phyloP scores from a whole-genome alignment of 306 rosid species.

The Cucurbita moschata region DNA sequence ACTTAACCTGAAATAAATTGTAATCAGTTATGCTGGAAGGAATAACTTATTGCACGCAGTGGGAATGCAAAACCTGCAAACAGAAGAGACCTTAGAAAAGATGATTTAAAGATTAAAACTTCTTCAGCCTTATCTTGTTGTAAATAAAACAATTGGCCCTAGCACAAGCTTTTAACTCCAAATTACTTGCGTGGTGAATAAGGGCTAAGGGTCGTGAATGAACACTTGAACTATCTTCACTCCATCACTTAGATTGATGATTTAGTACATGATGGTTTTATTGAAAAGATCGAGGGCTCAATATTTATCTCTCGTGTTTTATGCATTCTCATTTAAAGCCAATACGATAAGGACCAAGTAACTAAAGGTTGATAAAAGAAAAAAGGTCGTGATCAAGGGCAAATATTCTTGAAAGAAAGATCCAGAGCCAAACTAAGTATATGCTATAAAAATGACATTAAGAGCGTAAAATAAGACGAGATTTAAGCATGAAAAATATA shows the following conservation, averaged over 20 bases:
- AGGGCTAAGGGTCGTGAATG: background rate
- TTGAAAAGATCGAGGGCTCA: background rate
- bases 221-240: background rate
- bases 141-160: background rate
- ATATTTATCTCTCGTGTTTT: background rate
- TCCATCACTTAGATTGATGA: background rate
- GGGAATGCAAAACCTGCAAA: background rate
- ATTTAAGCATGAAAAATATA: background rate
- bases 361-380: background rate
- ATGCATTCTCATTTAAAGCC: background rate
- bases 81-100: background rate
- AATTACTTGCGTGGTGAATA: background rate
- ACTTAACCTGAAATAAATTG: conserved; percentile 34
- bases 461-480: background rate
- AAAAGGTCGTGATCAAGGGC: background rate
- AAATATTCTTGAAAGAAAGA: background rate
- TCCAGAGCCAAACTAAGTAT: background rate
- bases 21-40: background rate
- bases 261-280: background rate
- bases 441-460: background rate
- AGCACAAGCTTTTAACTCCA: background rate
- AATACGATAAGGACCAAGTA: background rate
- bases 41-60: background rate
- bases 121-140: background rate
- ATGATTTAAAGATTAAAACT: background rate